phyloP scores from a whole-genome alignment of 495 filamentous ascomycete species.

The Neurospora sp. region DNA sequence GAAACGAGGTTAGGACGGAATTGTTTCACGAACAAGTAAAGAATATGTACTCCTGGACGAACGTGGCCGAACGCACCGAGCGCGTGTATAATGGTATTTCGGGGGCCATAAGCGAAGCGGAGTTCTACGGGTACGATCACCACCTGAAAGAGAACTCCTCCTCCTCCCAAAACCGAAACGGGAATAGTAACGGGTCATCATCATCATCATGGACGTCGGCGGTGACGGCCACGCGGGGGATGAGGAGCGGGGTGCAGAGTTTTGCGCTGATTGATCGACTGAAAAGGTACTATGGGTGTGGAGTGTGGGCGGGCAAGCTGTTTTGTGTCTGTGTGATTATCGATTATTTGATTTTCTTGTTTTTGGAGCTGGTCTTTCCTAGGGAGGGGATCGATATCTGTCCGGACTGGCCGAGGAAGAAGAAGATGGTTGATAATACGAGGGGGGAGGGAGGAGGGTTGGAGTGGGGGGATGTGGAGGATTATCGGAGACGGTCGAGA shows the following conservation, averaged over 20 bases:
- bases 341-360: conserved; percentile 79
- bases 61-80: conserved; percentile 86
- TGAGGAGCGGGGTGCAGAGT: conserved; percentile 53
- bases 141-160: neutral
- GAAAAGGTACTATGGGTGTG: conserved; percentile 97
- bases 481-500: neutral
- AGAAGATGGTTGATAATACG: conserved; percentile 9
- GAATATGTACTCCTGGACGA: conserved; percentile 96
- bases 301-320: conserved; percentile 97
- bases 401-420: conserved; percentile 81
- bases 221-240: conserved; percentile 62
- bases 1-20: conserved; percentile 78
- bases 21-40: conserved; percentile 94
- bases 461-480: neutral
- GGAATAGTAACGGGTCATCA: conserved; percentile 18
- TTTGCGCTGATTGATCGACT: conserved; percentile 89
- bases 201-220: conserved; percentile 2
- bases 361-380: conserved; percentile 80
- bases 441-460: conserved; percentile 1
- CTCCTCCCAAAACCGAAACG: neutral
- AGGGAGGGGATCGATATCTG: conserved; percentile 78
- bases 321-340: conserved; percentile 93
- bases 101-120: conserved; percentile 68
- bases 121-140: conserved; percentile 70
- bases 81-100: conserved; percentile 89